Conservation (phyloP, 371 early-diverging fungal genomes). For the Rhizopus stolonifer region DNA sequence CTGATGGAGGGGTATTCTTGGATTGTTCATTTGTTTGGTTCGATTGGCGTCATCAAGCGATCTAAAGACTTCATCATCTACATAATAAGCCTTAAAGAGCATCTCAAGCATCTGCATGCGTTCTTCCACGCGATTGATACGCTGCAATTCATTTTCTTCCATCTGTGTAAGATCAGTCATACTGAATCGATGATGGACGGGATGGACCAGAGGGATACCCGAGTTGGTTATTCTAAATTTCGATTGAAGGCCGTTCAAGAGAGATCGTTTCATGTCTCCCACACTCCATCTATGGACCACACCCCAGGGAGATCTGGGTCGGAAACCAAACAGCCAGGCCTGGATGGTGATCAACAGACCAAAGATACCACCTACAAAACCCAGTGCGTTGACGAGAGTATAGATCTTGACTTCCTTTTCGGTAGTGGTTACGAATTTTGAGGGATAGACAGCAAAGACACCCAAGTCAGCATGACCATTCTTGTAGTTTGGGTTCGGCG, state of each 20-base stretch:
- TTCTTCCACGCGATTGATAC: slow-evolving; percentile 34
- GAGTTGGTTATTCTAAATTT: slow-evolving; percentile 44
- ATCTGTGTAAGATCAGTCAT: slow-evolving; percentile 22
- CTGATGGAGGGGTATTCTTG: no score
- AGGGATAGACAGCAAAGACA: slow-evolving; percentile 30
- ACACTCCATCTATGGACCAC: slow-evolving; percentile 52
- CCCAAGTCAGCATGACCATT: slow-evolving; percentile 32
- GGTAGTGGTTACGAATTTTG: slow-evolving; percentile 19
- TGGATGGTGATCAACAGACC: slow-evolving; percentile 45
- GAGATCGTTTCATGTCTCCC: slow-evolving; percentile 44
- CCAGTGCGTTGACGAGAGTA: slow-evolving; percentile 46
- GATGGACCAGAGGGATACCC: slow-evolving; percentile 48
- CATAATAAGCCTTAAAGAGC: slow-evolving; percentile 38
- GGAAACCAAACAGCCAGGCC: slow-evolving; percentile 51
- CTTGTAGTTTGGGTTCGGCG: slow-evolving; percentile 41
- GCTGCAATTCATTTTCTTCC: slow-evolving; percentile 32
- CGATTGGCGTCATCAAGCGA: slow-evolving; percentile 32
- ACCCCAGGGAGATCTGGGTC: slow-evolving; percentile 53
- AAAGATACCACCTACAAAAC: slow-evolving; percentile 54
- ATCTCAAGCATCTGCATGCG: slow-evolving; percentile 36
- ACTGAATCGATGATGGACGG: slow-evolving; percentile 48
- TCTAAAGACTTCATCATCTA: slow-evolving; percentile 45
- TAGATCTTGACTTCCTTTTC: slow-evolving; percentile 51
- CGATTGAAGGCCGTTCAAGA: slow-evolving; percentile 35
- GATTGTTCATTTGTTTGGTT: not conserved